Percentiles rank a stretch among this genome's conserved stretches.
Evolutionary conservation across 2,329 filamentous ascomycete species (phyloP).

Genomic region (Lachnellula suecica): DNA sequence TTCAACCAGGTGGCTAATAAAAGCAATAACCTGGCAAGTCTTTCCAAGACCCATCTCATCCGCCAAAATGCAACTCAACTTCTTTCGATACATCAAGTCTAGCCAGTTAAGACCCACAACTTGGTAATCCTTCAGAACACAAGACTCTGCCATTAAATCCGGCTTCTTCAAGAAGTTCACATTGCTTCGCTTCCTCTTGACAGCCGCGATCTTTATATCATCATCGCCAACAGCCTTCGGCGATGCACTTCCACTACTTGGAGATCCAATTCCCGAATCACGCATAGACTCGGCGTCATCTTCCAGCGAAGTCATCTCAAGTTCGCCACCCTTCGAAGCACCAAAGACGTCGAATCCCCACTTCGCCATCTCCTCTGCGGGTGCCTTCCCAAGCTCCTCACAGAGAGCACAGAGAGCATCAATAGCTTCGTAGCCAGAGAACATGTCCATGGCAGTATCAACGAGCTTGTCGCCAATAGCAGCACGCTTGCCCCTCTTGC

Average conservation of each 20-base stretch:
- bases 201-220: constrained; percentile 34
- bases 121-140: constrained; percentile 89
- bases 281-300: constrained; percentile 39
- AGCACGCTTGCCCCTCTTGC: constrained; percentile 45
- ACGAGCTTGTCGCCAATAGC: constrained; percentile 66
- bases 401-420: constrained; percentile 79
- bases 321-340: constrained; percentile 54
- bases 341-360: constrained; percentile 70
- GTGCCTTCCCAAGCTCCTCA: constrained; percentile 67
- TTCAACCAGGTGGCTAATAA: constrained; percentile 80
- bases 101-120: constrained; percentile 95
- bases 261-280: constrained; percentile 69
- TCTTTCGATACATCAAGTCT: constrained; percentile 74
- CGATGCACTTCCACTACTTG: constrained; percentile 40
- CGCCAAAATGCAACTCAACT: constrained; percentile 85
- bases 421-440: constrained; percentile 77
- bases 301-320: constrained; percentile 53
- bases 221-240: constrained; percentile 37
- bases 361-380: constrained; percentile 62
- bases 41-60: constrained; percentile 98
- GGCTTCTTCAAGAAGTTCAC: constrained; percentile 55
- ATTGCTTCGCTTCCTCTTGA: constrained; percentile 21
- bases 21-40: constrained; percentile 93
- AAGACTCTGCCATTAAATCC: constrained; percentile 70
- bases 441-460: constrained; percentile 69